These are phyloP conservation scores for Fusarium floridanum DNA, from an alignment of 2,329 filamentous ascomycete species.

Conservation along the genomic window DNA sequence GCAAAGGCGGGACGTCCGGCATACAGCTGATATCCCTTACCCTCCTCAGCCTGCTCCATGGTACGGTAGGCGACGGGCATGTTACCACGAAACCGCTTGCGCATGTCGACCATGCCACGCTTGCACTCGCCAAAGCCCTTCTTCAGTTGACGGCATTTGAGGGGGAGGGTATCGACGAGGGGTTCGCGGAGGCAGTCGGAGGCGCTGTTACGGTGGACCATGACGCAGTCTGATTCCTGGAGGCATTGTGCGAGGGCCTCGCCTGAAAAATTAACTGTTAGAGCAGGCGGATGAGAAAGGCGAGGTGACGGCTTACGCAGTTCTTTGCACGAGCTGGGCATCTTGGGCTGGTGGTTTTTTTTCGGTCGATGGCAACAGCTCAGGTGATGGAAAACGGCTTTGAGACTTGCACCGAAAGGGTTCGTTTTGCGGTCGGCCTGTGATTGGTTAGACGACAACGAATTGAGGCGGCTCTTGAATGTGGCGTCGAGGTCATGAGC, in stretches of 20 bases:
- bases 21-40: constrained; percentile 79
- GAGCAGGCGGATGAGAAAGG: neutral
- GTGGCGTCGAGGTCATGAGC: neutral
- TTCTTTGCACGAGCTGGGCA: constrained; percentile 98
- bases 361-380: constrained; percentile 37
- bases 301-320: constrained; percentile 75
- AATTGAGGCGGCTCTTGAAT: constrained; percentile 18
- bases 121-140: constrained; percentile 96
- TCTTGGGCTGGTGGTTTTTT: constrained; percentile 56
- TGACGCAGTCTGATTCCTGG: constrained; percentile 95
- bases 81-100: constrained; percentile 96
- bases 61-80: constrained; percentile 79
- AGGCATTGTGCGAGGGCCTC: constrained; percentile 94
- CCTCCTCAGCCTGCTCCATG: constrained; percentile 68
- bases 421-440: constrained; percentile 42
- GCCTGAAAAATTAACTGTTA: constrained; percentile 65
- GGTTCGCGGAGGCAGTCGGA: constrained; percentile 90
- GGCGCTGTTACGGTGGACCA: constrained; percentile 88
- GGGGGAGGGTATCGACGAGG: constrained; percentile 83
- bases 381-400: constrained; percentile 37
- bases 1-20: constrained; percentile 80
- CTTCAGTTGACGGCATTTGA: constrained; percentile 91
- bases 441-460: constrained; percentile 42
- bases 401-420: neutral
- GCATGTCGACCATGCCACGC: constrained; percentile 97